These are phyloP conservation scores for Arctium minus DNA, from an alignment of 129 eudicot species.

Conservation along the genomic window DNA sequence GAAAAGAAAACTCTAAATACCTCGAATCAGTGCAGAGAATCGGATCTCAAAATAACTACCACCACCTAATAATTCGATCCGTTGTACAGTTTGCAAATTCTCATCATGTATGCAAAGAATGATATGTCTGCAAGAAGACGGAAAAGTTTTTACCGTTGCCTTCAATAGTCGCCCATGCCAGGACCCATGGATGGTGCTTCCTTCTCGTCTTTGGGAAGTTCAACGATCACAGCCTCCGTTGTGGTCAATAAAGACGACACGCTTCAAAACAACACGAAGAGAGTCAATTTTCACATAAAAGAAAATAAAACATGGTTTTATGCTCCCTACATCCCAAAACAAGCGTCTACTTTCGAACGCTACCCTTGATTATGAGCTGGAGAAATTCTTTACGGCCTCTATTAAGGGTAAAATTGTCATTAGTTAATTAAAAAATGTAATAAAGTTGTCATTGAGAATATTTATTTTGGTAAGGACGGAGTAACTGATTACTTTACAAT, in stretches of 20 bases:
- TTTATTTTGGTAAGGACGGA: background rate
- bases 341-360: background rate
- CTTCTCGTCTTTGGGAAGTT: constrained; percentile 50
- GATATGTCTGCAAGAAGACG: background rate
- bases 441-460: background rate
- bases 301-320: background rate
- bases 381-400: background rate
- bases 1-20: background rate
- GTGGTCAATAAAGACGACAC: constrained; percentile 70
- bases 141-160: background rate
- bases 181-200: constrained; percentile 38
- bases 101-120: constrained; percentile 1
- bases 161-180: constrained; percentile 54
- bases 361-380: background rate
- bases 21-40: constrained; percentile 15
- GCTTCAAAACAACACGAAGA: constrained; percentile 21
- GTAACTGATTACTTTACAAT: background rate
- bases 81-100: constrained; percentile 17
- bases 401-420: background rate
- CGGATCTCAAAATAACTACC: background rate
- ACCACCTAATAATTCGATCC: background rate
- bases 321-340: background rate
- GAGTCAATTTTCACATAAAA: background rate
- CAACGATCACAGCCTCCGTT: constrained; percentile 68
- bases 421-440: background rate